These are phyloP conservation scores for Trypanosoma boissoni DNA, from an alignment of 208 protist genomes.

Conservation along the genomic window DNA sequence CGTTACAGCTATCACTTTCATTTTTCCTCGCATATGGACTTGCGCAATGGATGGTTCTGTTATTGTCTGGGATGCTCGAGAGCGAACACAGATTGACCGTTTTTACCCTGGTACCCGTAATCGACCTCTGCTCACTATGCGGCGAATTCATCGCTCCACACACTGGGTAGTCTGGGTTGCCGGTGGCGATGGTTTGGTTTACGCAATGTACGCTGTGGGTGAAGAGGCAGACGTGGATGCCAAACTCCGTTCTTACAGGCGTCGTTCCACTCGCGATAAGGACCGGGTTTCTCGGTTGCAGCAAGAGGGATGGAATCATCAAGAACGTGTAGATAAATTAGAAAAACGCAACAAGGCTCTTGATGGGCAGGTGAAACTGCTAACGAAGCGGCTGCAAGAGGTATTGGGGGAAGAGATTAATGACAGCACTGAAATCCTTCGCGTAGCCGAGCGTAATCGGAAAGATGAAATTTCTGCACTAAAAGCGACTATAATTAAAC, in stretches of 20 bases:
- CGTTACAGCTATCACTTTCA: conserved; percentile 39
- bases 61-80: conserved; percentile 25
- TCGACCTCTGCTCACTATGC: conserved; percentile 18
- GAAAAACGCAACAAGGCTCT: conserved; percentile 17
- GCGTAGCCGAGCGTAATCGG: neutral
- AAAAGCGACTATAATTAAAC: neutral
- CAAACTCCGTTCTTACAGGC: neutral
- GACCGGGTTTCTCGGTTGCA: neutral
- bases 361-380: conserved; percentile 9
- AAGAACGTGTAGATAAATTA: neutral
- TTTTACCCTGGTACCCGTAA: conserved; percentile 1
- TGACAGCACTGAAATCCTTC: neutral
- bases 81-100: neutral
- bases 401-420: neutral
- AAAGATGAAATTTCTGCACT: neutral
- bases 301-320: neutral
- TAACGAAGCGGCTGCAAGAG: neutral
- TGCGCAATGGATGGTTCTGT: conserved; percentile 65
- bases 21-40: conserved; percentile 66
- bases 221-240: conserved; percentile 1
- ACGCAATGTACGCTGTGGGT: neutral
- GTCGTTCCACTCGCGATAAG: neutral
- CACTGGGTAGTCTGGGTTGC: conserved; percentile 21
- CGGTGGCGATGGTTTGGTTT: conserved; percentile 9
- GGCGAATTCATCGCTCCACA: conserved; percentile 10